Evolutionary conservation across 108 stramenopile species (phyloP).

Genomic region (Skeletonema costatum): DNA sequence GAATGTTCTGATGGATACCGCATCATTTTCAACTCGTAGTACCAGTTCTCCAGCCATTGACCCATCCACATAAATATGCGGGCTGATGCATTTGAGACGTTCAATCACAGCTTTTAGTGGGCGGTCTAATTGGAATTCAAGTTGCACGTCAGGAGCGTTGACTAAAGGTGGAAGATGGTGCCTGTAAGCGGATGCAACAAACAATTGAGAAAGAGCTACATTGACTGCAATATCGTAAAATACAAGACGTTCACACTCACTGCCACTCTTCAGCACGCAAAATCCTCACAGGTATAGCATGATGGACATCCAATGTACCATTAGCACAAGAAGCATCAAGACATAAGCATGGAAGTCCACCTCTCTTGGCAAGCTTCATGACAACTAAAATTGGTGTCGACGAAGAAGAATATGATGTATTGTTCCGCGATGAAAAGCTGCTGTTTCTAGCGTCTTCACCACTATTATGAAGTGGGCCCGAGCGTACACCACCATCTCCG

Average conservation of each 20-base stretch:
- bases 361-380: conserved; percentile 86
- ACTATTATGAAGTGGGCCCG: conserved; percentile 46
- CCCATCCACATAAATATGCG: conserved; percentile 57
- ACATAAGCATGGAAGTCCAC: conserved; percentile 80
- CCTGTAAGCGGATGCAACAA: conserved; percentile 14
- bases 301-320: conserved; percentile 77
- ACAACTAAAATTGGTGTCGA: conserved; percentile 43
- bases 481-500: conserved; percentile 13
- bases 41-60: conserved; percentile 55
- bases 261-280: conserved; percentile 77
- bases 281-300: conserved; percentile 86
- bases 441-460: conserved; percentile 23
- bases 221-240: not conserved
- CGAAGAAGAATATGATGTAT: conserved; percentile 2
- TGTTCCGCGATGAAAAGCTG: conserved; percentile 14
- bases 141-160: conserved; percentile 68
- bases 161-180: conserved; percentile 80
- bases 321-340: conserved; percentile 67
- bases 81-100: conserved; percentile 67
- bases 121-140: conserved; percentile 69
- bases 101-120: conserved; percentile 78
- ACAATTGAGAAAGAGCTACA: not conserved
- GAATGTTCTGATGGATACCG: conserved; percentile 55
- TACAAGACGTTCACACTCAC: conserved; percentile 27
- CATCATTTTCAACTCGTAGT: conserved; percentile 51